phyloP scores from a whole-genome alignment of 192 early-diverging fungal genomes.

The Coemansia sp. region DNA sequence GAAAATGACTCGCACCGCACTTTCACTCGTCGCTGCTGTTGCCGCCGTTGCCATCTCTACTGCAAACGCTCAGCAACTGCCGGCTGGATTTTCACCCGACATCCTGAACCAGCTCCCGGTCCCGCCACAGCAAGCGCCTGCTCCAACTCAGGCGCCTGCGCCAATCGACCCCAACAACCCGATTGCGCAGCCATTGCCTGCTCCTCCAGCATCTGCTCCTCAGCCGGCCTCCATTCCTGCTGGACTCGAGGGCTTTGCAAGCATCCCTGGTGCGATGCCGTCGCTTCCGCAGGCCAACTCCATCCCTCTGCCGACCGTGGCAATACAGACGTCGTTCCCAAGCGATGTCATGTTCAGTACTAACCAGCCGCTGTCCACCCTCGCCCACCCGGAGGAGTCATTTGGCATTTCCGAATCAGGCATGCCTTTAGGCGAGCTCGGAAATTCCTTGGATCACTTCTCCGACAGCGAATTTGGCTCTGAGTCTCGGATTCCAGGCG shows the following conservation, averaged over 20 bases:
- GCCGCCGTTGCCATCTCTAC: constrained; percentile 19
- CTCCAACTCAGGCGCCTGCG: constrained; percentile 47
- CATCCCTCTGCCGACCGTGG: constrained; percentile 12
- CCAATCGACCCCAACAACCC: constrained; percentile 54
- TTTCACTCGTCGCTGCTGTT: constrained; percentile 33
- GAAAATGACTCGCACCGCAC: constrained; percentile 35
- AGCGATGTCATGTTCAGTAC: constrained; percentile 3
- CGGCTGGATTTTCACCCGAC: constrained; percentile 34
- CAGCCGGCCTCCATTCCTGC: constrained; percentile 49
- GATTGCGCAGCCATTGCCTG: constrained; percentile 41
- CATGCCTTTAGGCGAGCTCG: background rate
- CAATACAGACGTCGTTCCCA: constrained; percentile 4
- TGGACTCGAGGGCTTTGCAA: constrained; percentile 28
- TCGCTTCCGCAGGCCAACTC: background rate
- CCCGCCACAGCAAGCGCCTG: constrained; percentile 45
- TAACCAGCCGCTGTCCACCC: background rate
- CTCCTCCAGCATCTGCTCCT: constrained; percentile 32
- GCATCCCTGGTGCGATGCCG: background rate
- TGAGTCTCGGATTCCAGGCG: background rate
- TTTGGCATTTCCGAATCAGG: background rate
- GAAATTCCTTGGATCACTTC: background rate
- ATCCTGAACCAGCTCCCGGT: constrained; percentile 49
- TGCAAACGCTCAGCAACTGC: constrained; percentile 27
- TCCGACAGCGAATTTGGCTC: constrained; percentile 13
- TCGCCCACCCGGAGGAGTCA: background rate